These are phyloP conservation scores for Atkinsonella hypoxylon DNA, from an alignment of 2,329 filamentous ascomycete genomes.

Conservation along the genomic window DNA sequence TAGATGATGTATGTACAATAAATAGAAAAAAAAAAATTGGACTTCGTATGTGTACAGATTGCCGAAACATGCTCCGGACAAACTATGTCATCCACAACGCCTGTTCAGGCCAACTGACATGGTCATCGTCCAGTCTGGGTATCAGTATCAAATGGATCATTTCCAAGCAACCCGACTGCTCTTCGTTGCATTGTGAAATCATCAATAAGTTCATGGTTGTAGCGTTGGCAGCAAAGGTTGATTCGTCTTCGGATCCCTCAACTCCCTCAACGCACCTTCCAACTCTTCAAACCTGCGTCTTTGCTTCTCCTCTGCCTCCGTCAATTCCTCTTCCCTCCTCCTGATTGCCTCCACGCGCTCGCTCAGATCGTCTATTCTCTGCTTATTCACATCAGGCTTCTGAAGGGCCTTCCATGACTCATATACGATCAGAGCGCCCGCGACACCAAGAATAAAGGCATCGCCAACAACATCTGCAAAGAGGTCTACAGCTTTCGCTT, in stretches of 20 bases:
- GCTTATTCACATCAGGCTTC: constrained; percentile 47
- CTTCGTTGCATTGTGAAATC: too few species aligned
- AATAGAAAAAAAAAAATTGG: neutral
- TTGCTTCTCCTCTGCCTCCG: constrained; percentile 31
- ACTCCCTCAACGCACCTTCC: constrained; percentile 38
- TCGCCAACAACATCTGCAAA: constrained; percentile 56
- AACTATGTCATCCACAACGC: too few species aligned
- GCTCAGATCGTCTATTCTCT: constrained; percentile 39
- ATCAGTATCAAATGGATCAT: too few species aligned
- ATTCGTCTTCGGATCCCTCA: constrained; percentile 46
- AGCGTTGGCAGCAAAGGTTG: constrained; percentile 35
- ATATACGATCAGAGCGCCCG: constrained; percentile 44
- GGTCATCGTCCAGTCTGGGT: too few species aligned
- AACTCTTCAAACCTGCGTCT: constrained; percentile 37
- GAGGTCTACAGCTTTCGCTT: constrained; percentile 52
- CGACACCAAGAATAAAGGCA: constrained; percentile 49
- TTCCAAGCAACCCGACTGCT: too few species aligned
- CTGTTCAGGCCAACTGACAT: neutral
- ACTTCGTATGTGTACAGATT: neutral
- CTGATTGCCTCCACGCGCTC: constrained; percentile 36
- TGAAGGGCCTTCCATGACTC: constrained; percentile 47
- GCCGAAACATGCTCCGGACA: neutral
- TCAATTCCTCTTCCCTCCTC: constrained; percentile 37
- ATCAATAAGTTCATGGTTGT: constrained; percentile 10
- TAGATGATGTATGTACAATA: neutral